phyloP scores from a whole-genome alignment of 1,284 basidiomycete genomes.

The Cutaneotrichosporon arboriforme region DNA sequence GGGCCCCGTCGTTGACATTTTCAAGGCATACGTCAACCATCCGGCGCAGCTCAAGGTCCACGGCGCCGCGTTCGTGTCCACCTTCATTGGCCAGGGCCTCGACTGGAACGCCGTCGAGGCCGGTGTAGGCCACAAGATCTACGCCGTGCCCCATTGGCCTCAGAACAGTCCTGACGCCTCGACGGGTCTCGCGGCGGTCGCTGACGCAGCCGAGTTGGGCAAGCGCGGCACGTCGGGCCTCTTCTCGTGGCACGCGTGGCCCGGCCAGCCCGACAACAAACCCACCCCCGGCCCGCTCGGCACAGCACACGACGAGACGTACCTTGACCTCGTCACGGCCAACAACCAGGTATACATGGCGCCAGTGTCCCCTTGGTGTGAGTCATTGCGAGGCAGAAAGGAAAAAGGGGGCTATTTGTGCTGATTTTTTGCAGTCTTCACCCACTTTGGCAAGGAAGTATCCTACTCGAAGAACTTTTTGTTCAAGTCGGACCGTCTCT shows the following conservation, averaged over 20 bases:
- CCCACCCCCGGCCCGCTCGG: slow-evolving; percentile 32
- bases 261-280: slow-evolving; percentile 35
- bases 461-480: slow-evolving; percentile 47
- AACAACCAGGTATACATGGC: slow-evolving; percentile 48
- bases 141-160: slow-evolving; percentile 41
- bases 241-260: slow-evolving; percentile 47
- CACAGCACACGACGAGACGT: slow-evolving; percentile 30
- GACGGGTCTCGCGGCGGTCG: background rate
- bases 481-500: slow-evolving; percentile 45
- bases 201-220: slow-evolving; percentile 15
- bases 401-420: too few relatives aligned
- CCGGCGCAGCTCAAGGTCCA: slow-evolving; percentile 36
- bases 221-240: slow-evolving; percentile 35
- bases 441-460: slow-evolving; percentile 44
- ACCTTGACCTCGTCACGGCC: slow-evolving; percentile 22
- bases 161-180: slow-evolving; percentile 15
- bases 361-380: slow-evolving; percentile 45
- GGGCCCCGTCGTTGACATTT: slow-evolving; percentile 12
- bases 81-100: slow-evolving; percentile 45
- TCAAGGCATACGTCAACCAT: slow-evolving; percentile 28
- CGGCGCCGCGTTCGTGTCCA: slow-evolving; percentile 41
- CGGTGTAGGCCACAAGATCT: slow-evolving; percentile 28
- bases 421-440: slow-evolving; percentile 42
- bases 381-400: slow-evolving; percentile 6
- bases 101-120: slow-evolving; percentile 32